Percentiles rank a stretch among this genome's conserved stretches.
Conservation (phyloP, 257 asterid species). For the Fraxinus anomala region DNA sequence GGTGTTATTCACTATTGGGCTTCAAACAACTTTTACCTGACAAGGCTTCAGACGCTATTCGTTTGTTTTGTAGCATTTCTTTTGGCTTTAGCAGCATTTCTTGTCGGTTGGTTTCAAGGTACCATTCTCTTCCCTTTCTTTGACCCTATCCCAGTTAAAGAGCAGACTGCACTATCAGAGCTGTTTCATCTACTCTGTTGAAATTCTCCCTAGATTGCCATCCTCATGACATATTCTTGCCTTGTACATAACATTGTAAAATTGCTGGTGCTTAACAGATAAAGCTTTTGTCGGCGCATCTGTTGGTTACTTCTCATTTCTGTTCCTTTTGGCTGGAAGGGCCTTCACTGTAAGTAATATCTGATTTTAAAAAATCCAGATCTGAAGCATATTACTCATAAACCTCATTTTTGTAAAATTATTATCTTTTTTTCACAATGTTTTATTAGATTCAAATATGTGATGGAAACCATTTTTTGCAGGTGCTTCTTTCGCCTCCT, state of each 20-base stretch:
- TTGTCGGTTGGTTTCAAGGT: constrained; percentile 92
- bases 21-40: constrained; percentile 93
- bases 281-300: constrained; percentile 96
- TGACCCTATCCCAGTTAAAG: constrained; percentile 11
- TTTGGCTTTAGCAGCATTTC: constrained; percentile 93
- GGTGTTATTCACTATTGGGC: constrained; percentile 99
- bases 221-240: neutral
- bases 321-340: constrained; percentile 94
- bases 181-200: constrained; percentile 1
- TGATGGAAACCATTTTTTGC: constrained; percentile 22
- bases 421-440: constrained; percentile 18
- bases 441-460: constrained; percentile 17
- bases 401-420: constrained; percentile 5
- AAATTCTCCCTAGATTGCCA: constrained; percentile 1
- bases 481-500: constrained; percentile 99
- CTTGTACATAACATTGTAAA: constrained; percentile 22
- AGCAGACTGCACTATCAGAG: constrained; percentile 14
- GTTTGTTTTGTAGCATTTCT: constrained; percentile 96
- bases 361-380: neutral
- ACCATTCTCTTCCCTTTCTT: constrained; percentile 9
- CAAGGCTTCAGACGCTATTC: constrained; percentile 83
- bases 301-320: constrained; percentile 97
- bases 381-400: constrained; percentile 17
- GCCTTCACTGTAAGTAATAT: constrained; percentile 89
- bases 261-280: constrained; percentile 46